Evolutionary conservation across 75 land plant genomes (phyloP), one percentile per base, ranked within the genome.

Genomic region (Cunninghamia lanceolata): DNA sequence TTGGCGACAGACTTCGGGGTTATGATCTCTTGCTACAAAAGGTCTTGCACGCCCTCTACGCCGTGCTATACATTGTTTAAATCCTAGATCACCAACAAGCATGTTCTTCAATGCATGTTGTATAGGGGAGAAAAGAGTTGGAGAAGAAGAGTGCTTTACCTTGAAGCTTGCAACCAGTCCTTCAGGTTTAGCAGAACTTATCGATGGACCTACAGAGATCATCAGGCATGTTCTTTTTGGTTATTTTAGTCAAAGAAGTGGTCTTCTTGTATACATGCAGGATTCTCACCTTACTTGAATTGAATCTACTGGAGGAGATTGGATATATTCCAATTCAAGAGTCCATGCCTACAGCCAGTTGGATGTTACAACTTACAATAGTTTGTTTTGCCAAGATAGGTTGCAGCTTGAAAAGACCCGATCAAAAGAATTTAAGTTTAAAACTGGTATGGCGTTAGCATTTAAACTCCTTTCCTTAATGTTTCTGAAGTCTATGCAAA

Each of bases 1-100:
- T 5, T 95, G 96, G 96, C 87, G 96, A 39, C 96, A 95, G 63
- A 92, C 89, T 3, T 91, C 96, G 21, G 92, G 95, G 96, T 88
- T 95, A 15, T 94, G 95, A 9, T 84, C 93, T 28, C 92, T 91
- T 63, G 95, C 94, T 3, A 93, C 96, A 59, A 93, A 94, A 83
- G 96, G 96, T 32, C 96, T 94, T 4, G 92, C 89, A 36, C 89
- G 96, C 35, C 94, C 95, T 9, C 93, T 95, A 1, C 94, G 95
- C n/a, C 93, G 95, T 79, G 89, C 90, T 42, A 90, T 94, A 38
- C 96, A 95, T n/a, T n/a, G n/a, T 4, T 80, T 95, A 50, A 95
- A 95, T 85, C 95, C 95, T 17, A 86, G 83, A 66, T 89, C 59
- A 73, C 91, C 89, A 3, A 93, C 94, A 19, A 86, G 86, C 68